Conservation (phyloP, 2,329 filamentous ascomycete genomes). For the Colletotrichum tropicicola region DNA sequence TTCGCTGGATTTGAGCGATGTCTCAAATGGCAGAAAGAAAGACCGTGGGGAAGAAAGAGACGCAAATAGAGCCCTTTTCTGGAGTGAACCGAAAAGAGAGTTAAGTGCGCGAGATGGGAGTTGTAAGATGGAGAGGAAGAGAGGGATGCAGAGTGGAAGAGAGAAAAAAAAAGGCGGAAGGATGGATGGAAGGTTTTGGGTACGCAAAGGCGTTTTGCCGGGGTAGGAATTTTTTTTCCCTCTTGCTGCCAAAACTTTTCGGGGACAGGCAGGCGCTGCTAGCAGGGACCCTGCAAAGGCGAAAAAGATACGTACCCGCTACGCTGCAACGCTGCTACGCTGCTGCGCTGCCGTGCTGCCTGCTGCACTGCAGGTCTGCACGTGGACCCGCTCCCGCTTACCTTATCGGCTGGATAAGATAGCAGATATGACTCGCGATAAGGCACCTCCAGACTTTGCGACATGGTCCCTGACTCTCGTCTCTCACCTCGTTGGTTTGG, state of each 20-base stretch:
- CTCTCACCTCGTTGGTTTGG: slow-evolving; percentile 1
- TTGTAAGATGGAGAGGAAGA: slow-evolving; percentile 22
- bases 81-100: slow-evolving; percentile 23
- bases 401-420: slow-evolving; percentile 19
- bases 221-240: slow-evolving; percentile 29
- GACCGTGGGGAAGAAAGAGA: slow-evolving; percentile 19
- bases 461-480: slow-evolving; percentile 19
- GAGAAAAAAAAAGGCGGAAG: slow-evolving; percentile 7
- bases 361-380: background rate
- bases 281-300: slow-evolving; percentile 25
- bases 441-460: slow-evolving; percentile 16
- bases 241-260: slow-evolving; percentile 26
- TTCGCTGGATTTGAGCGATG: slow-evolving; percentile 11
- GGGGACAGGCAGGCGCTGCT: slow-evolving; percentile 15
- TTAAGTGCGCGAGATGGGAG: slow-evolving; percentile 21
- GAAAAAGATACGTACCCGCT: slow-evolving; percentile 23
- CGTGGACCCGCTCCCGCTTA: background rate
- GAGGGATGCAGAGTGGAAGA: slow-evolving; percentile 25
- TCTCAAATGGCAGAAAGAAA: slow-evolving; percentile 13
- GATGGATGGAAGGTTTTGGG: slow-evolving; percentile 24
- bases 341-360: background rate
- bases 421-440: slow-evolving; percentile 28
- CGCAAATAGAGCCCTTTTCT: slow-evolving; percentile 11
- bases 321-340: background rate
- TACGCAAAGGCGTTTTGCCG: slow-evolving; percentile 9